Conservation (phyloP, 345 rosid species). For the Durio zibethinus region DNA sequence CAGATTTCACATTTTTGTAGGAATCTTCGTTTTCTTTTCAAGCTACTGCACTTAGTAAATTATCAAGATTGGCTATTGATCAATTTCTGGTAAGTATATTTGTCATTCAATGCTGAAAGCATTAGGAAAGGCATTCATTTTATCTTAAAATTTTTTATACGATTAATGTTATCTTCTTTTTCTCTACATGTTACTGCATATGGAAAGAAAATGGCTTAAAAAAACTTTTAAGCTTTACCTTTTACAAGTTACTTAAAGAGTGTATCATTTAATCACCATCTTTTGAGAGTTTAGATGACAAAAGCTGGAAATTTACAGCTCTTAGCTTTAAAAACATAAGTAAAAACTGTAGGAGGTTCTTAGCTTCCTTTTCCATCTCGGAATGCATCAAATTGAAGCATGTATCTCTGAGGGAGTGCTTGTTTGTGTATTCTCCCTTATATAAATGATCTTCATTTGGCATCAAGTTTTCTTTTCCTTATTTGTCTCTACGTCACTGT, state of each 20-base stretch:
- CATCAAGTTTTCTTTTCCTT: neutral
- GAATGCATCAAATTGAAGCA: neutral
- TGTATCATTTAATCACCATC: neutral
- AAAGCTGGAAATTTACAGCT: neutral
- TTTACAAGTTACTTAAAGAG: neutral
- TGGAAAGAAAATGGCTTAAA: neutral
- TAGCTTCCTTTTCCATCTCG: neutral
- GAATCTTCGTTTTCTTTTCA: neutral
- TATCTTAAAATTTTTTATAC: neutral
- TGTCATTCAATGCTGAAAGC: neutral
- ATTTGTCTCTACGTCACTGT: neutral
- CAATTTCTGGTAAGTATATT: too few species aligned
- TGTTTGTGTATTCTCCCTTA: neutral
- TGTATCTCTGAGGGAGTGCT: neutral
- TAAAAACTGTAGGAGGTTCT: neutral
- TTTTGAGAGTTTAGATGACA: neutral
- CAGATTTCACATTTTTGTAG: neutral
- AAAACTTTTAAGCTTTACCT: neutral
- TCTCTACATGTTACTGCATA: neutral
- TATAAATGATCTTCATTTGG: neutral
- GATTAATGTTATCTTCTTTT: neutral
- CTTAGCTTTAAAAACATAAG: neutral
- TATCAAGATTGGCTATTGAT: neutral
- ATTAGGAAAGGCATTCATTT: neutral
- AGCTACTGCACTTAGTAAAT: neutral